phyloP scores from a whole-genome alignment of 2,329 filamentous ascomycete species.

The Annulohypoxylon truncatum region DNA sequence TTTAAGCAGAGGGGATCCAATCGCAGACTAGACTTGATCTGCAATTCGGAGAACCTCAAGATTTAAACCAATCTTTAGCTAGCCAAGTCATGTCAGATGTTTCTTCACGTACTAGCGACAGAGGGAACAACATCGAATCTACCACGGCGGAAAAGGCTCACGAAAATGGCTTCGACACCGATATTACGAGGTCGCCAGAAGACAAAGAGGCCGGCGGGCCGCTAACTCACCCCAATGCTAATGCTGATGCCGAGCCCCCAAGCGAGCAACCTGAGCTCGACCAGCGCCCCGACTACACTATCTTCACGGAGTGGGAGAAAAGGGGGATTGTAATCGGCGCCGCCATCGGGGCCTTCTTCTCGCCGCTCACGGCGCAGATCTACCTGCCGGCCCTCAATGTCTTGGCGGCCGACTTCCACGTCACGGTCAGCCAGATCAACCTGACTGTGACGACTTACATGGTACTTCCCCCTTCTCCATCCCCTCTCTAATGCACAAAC shows the following conservation, averaged over 20 bases:
- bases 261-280: conserved; percentile 30
- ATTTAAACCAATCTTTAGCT: neutral
- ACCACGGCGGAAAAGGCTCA: conserved; percentile 5
- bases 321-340: conserved; percentile 47
- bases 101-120: conserved; percentile 20
- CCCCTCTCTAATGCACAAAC: neutral
- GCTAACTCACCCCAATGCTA: neutral
- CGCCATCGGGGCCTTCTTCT: conserved; percentile 49
- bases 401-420: conserved; percentile 54
- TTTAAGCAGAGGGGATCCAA: conserved; percentile 12
- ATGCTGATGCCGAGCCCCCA: conserved; percentile 20
- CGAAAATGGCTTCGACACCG: conserved; percentile 28
- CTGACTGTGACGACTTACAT: conserved; percentile 52
- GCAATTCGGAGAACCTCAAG: neutral
- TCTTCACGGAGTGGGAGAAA: conserved; percentile 48
- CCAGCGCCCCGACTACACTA: conserved; percentile 30
- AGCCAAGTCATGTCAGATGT: conserved; percentile 30
- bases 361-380: conserved; percentile 53
- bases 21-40: neutral
- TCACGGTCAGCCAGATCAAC: conserved; percentile 52
- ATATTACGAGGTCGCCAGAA: neutral
- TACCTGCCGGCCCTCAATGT: conserved; percentile 59
- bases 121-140: conserved; percentile 8
- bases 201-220: conserved; percentile 1
- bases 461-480: conserved; percentile 37